Evolutionary conservation across 2,329 filamentous ascomycete species (phyloP).

Genomic region (Parascedosporium putredinis): DNA sequence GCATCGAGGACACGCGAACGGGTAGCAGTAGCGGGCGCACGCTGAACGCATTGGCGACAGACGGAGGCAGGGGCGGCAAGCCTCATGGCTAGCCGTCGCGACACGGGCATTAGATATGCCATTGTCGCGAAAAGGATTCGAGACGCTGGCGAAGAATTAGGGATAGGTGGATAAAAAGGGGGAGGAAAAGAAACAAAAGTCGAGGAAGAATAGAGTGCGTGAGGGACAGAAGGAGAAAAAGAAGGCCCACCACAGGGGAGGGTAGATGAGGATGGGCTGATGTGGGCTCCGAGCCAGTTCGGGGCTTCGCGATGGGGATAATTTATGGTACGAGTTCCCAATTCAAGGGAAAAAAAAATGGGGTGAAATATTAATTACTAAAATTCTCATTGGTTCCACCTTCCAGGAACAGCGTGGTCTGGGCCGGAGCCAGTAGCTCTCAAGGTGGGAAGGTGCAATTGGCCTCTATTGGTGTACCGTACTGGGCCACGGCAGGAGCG

Average conservation of each 20-base stretch:
- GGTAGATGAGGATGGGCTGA: not conserved
- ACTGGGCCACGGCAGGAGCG: too few species aligned
- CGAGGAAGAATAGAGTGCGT: not conserved
- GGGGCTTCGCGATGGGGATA: not conserved
- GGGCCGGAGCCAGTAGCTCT: not conserved
- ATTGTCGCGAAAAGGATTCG: too few species aligned
- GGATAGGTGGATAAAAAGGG: not conserved
- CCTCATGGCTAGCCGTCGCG: constrained; percentile 29
- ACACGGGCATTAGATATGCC: constrained; percentile 30
- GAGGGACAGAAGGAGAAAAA: not conserved
- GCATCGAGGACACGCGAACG: constrained; percentile 4
- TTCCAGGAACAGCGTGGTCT: not conserved
- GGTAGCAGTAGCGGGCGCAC: not conserved
- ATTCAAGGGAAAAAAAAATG: not conserved
- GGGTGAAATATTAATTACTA: not conserved
- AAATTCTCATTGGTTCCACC: not conserved
- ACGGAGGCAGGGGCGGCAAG: constrained; percentile 29
- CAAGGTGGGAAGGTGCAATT: constrained; percentile 6
- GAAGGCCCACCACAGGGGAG: too few species aligned
- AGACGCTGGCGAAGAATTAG: too few species aligned
- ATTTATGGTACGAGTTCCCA: not conserved
- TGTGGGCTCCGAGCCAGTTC: not conserved
- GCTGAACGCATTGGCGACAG: constrained; percentile 38
- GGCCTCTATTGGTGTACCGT: too few species aligned
- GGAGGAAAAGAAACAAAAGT: not conserved